A percentile compares a stretch with the other conserved stretches of the same genome.
phyloP scores from a whole-genome alignment of 305 asterid genomes.

The Fraxinus dipetala region DNA sequence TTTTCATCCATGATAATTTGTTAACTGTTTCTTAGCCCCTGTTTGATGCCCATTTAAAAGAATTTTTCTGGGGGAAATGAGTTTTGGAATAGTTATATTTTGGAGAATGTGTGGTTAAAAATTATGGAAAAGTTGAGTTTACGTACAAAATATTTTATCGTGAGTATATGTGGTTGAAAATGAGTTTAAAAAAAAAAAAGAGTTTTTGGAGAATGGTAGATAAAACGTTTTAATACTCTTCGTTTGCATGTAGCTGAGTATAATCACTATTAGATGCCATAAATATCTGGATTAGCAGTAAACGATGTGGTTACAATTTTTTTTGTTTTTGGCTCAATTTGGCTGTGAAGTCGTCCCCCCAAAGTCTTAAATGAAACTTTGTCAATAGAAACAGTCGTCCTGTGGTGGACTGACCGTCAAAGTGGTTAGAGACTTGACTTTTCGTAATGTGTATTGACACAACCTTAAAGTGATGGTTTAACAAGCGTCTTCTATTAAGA shows the following conservation, averaged over 20 bases:
- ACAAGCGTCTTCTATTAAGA: neutral
- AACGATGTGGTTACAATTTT: neutral
- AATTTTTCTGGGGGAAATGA: neutral
- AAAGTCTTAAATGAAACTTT: neutral
- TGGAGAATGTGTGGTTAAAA: neutral
- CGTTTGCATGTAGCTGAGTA: neutral
- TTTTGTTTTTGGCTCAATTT: neutral
- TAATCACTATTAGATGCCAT: constrained; percentile 2
- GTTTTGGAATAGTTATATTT: neutral
- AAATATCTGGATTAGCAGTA: neutral
- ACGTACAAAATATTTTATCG: no score
- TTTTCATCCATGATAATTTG: constrained; percentile 18
- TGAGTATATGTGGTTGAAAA: neutral
- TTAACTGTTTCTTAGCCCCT: neutral
- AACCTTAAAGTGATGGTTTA: neutral
- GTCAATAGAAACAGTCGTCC: neutral
- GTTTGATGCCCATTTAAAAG: neutral
- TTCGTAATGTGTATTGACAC: neutral
- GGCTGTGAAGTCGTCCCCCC: neutral
- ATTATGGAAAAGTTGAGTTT: neutral
- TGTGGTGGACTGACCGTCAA: constrained; percentile 1
- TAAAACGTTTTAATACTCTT: neutral
- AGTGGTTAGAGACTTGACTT: neutral
- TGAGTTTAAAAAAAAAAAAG: neutral
- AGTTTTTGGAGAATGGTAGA: neutral